phyloP scores from a whole-genome alignment of 352 stramenopile genomes.

The Globisporangium radiosum region DNA sequence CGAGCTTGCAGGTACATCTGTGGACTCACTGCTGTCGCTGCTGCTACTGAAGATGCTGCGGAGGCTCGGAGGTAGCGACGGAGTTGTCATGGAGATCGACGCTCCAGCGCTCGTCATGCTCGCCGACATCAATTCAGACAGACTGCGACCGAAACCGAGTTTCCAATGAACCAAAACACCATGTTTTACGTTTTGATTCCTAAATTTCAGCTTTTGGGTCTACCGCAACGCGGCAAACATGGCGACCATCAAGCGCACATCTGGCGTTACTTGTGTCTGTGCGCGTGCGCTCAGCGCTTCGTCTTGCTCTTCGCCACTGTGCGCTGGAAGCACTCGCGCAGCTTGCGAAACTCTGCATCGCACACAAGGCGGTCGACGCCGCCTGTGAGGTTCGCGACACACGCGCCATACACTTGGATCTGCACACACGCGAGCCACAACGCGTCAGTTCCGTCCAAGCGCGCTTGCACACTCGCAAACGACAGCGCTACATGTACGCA shows the following conservation, averaged over 20 bases:
- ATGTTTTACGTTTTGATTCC: too few species aligned
- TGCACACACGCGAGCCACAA: conserved; percentile 11
- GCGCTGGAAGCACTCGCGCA: conserved; percentile 60
- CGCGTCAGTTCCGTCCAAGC: background rate
- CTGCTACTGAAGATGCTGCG: background rate
- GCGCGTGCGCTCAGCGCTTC: background rate
- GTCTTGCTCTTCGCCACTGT: conserved; percentile 22
- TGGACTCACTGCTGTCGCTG: background rate
- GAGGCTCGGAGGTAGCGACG: background rate
- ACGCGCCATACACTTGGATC: conserved; percentile 79
- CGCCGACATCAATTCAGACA: too few species aligned
- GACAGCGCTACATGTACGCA: background rate
- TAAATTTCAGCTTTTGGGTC: too few species aligned
- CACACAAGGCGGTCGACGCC: conserved; percentile 44
- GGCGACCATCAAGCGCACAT: too few species aligned
- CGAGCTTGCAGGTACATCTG: too few species aligned
- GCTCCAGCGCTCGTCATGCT: background rate
- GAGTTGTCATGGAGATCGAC: background rate
- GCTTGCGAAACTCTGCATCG: conserved; percentile 68
- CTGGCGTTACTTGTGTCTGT: too few species aligned
- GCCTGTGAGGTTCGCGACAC: conserved; percentile 57
- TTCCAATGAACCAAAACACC: too few species aligned
- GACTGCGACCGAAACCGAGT: too few species aligned
- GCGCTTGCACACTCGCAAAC: background rate
- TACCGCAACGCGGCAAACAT: too few species aligned